phyloP scores from a whole-genome alignment of 2,329 filamentous ascomycete species.

The Colletotrichum destructivum region DNA sequence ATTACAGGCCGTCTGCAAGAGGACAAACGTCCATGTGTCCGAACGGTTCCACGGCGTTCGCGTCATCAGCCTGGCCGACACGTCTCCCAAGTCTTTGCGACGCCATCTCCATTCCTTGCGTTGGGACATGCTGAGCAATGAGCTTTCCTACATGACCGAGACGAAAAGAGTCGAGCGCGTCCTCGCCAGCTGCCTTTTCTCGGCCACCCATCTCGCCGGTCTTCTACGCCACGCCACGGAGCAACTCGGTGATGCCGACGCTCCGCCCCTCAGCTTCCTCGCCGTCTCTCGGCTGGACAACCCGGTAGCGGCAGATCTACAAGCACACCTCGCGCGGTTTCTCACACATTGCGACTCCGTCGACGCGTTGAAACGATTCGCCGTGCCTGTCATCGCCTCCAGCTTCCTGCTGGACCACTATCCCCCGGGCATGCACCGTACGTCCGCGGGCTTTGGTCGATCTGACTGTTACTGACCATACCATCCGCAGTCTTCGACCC shows the following conservation, averaged over 20 bases:
- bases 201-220: constrained; percentile 9
- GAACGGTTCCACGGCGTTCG: not conserved
- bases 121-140: constrained; percentile 9
- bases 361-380: constrained; percentile 1
- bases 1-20: not conserved
- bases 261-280: constrained; percentile 21
- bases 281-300: not conserved
- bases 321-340: constrained; percentile 8
- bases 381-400: constrained; percentile 11
- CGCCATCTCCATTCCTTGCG: not conserved
- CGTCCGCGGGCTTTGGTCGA: not conserved
- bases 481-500: constrained; percentile 23
- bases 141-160: constrained; percentile 19
- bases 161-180: not conserved
- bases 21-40: not conserved
- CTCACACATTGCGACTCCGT: constrained; percentile 3
- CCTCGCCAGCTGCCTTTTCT: constrained; percentile 21
- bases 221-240: constrained; percentile 7
- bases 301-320: constrained; percentile 3
- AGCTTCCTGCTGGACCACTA: constrained; percentile 29
- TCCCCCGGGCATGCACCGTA: constrained; percentile 16
- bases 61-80: constrained; percentile 15
- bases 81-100: not conserved
- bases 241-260: not conserved
- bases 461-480: not conserved